Base-by-base conservation (phyloP, 768 basidiomycete genomes). In the Russula compacta region DNA sequence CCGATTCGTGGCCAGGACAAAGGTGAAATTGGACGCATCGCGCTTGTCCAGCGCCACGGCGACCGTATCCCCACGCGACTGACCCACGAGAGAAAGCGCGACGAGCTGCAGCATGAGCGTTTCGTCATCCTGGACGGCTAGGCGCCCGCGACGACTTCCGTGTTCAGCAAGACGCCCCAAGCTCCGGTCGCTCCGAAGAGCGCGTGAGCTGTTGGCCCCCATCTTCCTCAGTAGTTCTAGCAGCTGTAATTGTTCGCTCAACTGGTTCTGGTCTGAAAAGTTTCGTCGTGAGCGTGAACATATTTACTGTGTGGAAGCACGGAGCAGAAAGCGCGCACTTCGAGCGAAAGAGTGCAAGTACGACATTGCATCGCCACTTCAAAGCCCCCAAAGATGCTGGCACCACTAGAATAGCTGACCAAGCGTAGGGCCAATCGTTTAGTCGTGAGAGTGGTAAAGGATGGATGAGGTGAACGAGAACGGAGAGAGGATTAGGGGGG, bases 11-110 rank as follows among this genome's bases (percentile, higher is more conserved):
- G 61, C 61, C 52, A 63, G 56, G 38, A 63, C 52, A 14, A 63
- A 63, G 44, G 61, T 63, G 42, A 58, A 58, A 38, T 46, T 54
- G 3, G 52, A 53, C 33, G 40, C 2, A 21, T 63, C 52, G 14
- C 61, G 61, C 29, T 63, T 63, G 56, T 63, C 61, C 3, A 63
- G 55, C 40, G 61, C 61, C 21, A 63, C 61, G 6, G 61, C 61
- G 46, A 54, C 52, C n/a, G 61, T 63, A 35, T 63, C 57, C 4
- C 61, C 61, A 38, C 46, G 61, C 24, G 56, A 54, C 52, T 63
- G 56, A 38, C 61, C 61, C 52, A 63, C 56, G 57, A 63, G 44
- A 14, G 51, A 63, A n/a, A 63, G n/a, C 24, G 61, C 56, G 33
- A 63, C 57, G 33, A 63, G 46, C 33, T 63, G 61, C 40, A 63